These are phyloP conservation scores for Umbilicus rupestris DNA, from an alignment of 164 flowering plant species.

Conservation along the genomic window DNA sequence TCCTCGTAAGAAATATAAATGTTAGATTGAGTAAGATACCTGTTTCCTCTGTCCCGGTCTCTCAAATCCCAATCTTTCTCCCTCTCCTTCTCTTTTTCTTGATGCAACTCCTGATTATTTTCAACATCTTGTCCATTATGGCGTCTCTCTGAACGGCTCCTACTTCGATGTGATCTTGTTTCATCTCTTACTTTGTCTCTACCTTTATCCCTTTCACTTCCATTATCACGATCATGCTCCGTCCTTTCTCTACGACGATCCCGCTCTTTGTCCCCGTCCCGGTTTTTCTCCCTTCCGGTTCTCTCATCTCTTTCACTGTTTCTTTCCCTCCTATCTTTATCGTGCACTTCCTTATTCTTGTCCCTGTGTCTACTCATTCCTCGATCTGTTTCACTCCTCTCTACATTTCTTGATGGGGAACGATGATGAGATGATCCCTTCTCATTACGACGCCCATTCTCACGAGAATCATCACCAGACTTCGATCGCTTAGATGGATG, in stretches of 20 bases:
- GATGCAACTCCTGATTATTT: constrained; percentile 23
- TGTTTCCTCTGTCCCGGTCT: constrained; percentile 51
- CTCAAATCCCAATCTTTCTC: constrained; percentile 41
- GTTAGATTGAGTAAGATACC: constrained; percentile 30
- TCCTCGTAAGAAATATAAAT: neutral
- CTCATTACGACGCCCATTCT: constrained; percentile 33
- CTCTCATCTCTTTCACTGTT: constrained; percentile 20
- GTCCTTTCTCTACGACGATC: constrained; percentile 22
- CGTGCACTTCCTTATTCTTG: constrained; percentile 27
- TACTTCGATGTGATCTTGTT: constrained; percentile 41
- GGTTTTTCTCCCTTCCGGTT: constrained; percentile 17
- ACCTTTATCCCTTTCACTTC: constrained; percentile 38
- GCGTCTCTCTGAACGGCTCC: constrained; percentile 53
- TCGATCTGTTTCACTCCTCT: constrained; percentile 37
- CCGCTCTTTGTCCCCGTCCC: constrained; percentile 20
- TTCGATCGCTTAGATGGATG: constrained; percentile 30
- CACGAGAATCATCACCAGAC: constrained; percentile 36
- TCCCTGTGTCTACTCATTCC: constrained; percentile 44
- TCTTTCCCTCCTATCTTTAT: constrained; percentile 32
- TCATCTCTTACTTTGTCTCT: constrained; percentile 10
- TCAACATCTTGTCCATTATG: constrained; percentile 35
- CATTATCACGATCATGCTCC: constrained; percentile 30
- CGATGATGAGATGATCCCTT: constrained; percentile 33
- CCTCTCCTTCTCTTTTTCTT: constrained; percentile 19
- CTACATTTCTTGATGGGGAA: constrained; percentile 39